Percentiles rank a stretch among this genome's conserved stretches.
Evolutionary conservation across 2,329 filamentous ascomycete species (phyloP).

Genomic region (Neofusicoccum laricinum): DNA sequence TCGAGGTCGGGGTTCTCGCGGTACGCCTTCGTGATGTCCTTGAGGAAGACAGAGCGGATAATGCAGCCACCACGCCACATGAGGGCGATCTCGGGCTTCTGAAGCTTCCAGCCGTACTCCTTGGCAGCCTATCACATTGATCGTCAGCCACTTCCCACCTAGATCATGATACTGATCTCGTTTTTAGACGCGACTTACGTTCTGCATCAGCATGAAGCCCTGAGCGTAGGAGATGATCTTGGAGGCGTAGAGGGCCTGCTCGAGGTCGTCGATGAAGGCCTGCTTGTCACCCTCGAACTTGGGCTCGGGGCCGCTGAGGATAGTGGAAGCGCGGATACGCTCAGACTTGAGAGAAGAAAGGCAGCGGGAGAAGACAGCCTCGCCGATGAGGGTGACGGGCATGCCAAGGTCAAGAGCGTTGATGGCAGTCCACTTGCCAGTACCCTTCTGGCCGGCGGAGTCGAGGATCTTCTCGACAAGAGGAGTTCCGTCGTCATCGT

Average conservation of each 20-base stretch:
- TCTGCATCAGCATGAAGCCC: constrained; percentile 99
- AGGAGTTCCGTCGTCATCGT: constrained; percentile 85
- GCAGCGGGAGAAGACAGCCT: constrained; percentile 94
- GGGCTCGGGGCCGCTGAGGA: constrained; percentile 74
- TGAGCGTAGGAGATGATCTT: constrained; percentile 99
- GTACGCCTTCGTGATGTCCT: constrained; percentile 98
- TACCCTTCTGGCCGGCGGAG: constrained; percentile 97
- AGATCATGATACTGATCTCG: not conserved
- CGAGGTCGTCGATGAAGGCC: constrained; percentile 92
- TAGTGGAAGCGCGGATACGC: constrained; percentile 75
- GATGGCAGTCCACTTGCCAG: constrained; percentile 99
- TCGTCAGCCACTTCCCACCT: constrained; percentile 23
- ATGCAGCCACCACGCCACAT: constrained; percentile 99
- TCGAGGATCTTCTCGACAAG: constrained; percentile 99
- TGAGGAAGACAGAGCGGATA: constrained; percentile 99
- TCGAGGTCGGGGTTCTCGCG: constrained; percentile 90
- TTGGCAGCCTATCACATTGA: constrained; percentile 68
- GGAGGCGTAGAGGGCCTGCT: constrained; percentile 97
- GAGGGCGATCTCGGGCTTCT: constrained; percentile 99
- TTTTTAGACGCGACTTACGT: constrained; percentile 56
- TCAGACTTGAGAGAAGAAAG: constrained; percentile 91
- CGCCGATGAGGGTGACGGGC: constrained; percentile 96
- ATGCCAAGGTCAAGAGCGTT: constrained; percentile 98
- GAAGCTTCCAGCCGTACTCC: constrained; percentile 97
- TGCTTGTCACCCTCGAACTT: constrained; percentile 87